These are phyloP conservation scores for Megacollybia marginata DNA, from an alignment of 768 basidiomycete species.

Conservation along the genomic window DNA sequence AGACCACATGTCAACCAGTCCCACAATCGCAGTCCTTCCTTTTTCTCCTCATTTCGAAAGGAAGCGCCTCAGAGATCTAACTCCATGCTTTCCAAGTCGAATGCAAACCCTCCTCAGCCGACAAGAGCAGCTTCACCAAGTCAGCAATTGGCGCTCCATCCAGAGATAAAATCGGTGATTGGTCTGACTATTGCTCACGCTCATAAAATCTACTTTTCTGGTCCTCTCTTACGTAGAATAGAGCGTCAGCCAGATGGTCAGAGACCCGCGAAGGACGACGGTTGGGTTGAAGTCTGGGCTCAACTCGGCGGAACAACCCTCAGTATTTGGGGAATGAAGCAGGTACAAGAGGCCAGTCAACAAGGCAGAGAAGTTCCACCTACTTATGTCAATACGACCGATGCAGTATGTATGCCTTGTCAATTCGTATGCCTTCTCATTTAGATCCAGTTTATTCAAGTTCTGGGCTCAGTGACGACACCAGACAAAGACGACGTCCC, in stretches of 20 bases:
- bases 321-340: conserved; percentile 88
- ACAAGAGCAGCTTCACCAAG: no score
- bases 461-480: conserved; percentile 65
- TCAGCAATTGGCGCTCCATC: conserved; percentile 37
- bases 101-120: no score
- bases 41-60: no score
- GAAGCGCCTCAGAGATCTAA: no score
- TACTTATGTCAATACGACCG: conserved; percentile 79
- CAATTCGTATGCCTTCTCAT: conserved; percentile 6
- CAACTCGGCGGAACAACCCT: conserved; percentile 86
- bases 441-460: conserved; percentile 60
- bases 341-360: conserved; percentile 77
- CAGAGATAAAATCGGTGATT: conserved; percentile 78
- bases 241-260: conserved; percentile 77
- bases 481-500: conserved; percentile 45
- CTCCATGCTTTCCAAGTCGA: no score
- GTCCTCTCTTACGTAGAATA: conserved; percentile 67
- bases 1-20: no score
- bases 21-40: no score
- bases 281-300: conserved; percentile 84
- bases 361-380: conserved; percentile 81
- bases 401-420: conserved; percentile 55
- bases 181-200: conserved; percentile 68
- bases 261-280: conserved; percentile 61
- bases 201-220: conserved; percentile 84